A percentile compares a stretch with the other conserved stretches of the same genome.
Evolutionary conservation across 192 early-diverging fungal genomes (phyloP).

Genomic region (Coemansia javaensis): DNA sequence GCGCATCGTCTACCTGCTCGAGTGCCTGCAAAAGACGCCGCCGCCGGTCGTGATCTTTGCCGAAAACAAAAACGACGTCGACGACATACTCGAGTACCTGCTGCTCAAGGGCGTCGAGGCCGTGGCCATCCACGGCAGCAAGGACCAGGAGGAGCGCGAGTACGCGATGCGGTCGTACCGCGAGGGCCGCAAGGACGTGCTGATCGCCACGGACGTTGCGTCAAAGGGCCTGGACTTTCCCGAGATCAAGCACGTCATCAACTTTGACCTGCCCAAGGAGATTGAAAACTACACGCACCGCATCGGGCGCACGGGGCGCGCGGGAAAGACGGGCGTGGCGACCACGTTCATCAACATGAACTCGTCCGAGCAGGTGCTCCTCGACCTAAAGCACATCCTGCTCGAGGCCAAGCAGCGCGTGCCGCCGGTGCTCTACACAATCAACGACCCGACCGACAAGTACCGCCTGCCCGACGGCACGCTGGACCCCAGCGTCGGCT

Average conservation of each 20-base stretch:
- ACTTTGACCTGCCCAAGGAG: constrained; percentile 99
- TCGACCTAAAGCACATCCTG: constrained; percentile 92
- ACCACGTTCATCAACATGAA: constrained; percentile 95
- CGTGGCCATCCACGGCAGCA: constrained; percentile 93
- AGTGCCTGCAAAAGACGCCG: constrained; percentile 94
- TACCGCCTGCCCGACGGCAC: constrained; percentile 69
- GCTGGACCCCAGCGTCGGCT: constrained; percentile 59
- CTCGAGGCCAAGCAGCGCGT: constrained; percentile 89
- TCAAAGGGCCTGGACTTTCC: constrained; percentile 95
- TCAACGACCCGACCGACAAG: constrained; percentile 87
- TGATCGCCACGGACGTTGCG: constrained; percentile 96
- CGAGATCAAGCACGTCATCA: constrained; percentile 96
- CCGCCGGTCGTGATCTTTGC: constrained; percentile 96
- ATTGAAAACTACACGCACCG: constrained; percentile 98
- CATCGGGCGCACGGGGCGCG: constrained; percentile 96
- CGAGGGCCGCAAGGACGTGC: constrained; percentile 84
- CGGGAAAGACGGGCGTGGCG: constrained; percentile 92
- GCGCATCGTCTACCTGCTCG: constrained; percentile 90
- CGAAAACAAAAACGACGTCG: constrained; percentile 98
- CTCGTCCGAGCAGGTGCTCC: constrained; percentile 86
- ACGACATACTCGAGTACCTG: constrained; percentile 97
- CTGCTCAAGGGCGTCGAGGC: constrained; percentile 92
- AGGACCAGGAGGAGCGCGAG: constrained; percentile 96
- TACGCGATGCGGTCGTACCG: constrained; percentile 92
- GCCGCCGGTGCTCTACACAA: constrained; percentile 75